Percentiles rank a stretch among this genome's conserved stretches.
Evolutionary conservation across 345 rosid genomes (phyloP).

Genomic region (Sisymbrium altissimum): DNA sequence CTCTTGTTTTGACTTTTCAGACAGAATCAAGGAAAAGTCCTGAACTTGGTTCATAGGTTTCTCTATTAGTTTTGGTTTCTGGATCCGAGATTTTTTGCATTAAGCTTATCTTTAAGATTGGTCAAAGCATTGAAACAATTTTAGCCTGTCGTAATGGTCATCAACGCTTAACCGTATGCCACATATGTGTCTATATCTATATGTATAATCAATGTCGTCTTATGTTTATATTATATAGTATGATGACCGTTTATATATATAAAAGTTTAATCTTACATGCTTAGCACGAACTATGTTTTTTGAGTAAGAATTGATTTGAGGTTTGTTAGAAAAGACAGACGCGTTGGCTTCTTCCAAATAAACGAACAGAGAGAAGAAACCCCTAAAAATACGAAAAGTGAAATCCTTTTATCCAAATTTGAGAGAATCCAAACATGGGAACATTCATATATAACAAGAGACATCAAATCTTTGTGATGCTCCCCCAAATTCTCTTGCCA

Average conservation of each 20-base stretch:
- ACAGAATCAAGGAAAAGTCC: neutral
- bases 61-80: constrained; percentile 8
- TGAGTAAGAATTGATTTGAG: constrained; percentile 9
- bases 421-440: constrained; percentile 30
- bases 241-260: neutral
- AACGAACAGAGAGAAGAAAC: constrained; percentile 20
- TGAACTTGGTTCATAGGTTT: constrained; percentile 3
- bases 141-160: constrained; percentile 2
- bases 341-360: constrained; percentile 33
- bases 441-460: constrained; percentile 29
- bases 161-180: neutral
- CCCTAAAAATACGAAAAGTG: constrained; percentile 22
- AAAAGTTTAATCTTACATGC: neutral
- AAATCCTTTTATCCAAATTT: constrained; percentile 17
- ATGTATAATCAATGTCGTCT: neutral
- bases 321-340: constrained; percentile 20
- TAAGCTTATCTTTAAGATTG: constrained; percentile 10
- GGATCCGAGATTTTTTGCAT: neutral
- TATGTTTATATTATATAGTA: constrained; percentile 29
- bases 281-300: constrained; percentile 23
- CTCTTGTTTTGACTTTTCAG: neutral
- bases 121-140: constrained; percentile 13
- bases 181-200: neutral
- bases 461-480: constrained; percentile 29
- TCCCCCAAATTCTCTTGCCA: constrained; percentile 32